A percentile compares a stretch with the other conserved stretches of the same genome.
Evolutionary conservation across 108 stramenopile species (phyloP).

Genomic region (Bacterosira constricta): DNA sequence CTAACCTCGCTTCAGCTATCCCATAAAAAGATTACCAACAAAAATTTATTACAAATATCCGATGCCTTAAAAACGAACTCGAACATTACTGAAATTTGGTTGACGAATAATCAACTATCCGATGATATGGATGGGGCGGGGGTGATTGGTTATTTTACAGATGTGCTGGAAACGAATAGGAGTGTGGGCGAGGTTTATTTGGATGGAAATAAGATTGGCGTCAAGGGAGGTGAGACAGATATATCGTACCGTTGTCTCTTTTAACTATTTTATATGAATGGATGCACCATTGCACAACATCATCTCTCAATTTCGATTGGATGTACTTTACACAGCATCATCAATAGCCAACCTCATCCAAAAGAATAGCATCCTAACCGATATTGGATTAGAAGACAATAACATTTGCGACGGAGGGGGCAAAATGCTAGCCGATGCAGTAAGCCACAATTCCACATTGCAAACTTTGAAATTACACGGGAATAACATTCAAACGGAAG

Average conservation of each 20-base stretch:
- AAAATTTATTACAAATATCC: slow-evolving; percentile 1
- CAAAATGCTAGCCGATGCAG: not conserved
- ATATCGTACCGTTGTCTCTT: too few relatives aligned
- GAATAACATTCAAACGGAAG: slow-evolving; percentile 5
- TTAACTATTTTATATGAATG: too few relatives aligned
- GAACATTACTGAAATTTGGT: slow-evolving; percentile 10
- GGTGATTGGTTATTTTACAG: not conserved
- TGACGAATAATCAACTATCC: slow-evolving; percentile 10
- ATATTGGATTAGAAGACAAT: slow-evolving; percentile 14
- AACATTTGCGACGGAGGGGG: slow-evolving; percentile 10
- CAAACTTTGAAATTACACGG: slow-evolving; percentile 13
- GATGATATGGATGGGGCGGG: too few relatives aligned
- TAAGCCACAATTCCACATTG: slow-evolving; percentile 1
- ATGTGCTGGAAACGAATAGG: slow-evolving; percentile 1
- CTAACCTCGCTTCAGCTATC: slow-evolving; percentile 12
- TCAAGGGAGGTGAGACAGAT: slow-evolving; percentile 1
- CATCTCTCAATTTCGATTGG: too few relatives aligned
- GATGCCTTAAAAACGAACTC: slow-evolving; percentile 15
- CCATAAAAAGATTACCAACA: slow-evolving; percentile 19
- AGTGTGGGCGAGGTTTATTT: slow-evolving; percentile 10
- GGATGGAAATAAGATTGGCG: slow-evolving; percentile 15
- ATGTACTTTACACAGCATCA: too few relatives aligned
- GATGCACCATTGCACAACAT: too few relatives aligned
- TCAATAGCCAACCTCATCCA: slow-evolving; percentile 2
- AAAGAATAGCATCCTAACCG: slow-evolving; percentile 1